Percentiles rank a stretch among this genome's conserved stretches.
These are phyloP conservation scores for Circinella minor DNA, from an alignment of 371 early-diverging fungal species.

Conservation along the genomic window DNA sequence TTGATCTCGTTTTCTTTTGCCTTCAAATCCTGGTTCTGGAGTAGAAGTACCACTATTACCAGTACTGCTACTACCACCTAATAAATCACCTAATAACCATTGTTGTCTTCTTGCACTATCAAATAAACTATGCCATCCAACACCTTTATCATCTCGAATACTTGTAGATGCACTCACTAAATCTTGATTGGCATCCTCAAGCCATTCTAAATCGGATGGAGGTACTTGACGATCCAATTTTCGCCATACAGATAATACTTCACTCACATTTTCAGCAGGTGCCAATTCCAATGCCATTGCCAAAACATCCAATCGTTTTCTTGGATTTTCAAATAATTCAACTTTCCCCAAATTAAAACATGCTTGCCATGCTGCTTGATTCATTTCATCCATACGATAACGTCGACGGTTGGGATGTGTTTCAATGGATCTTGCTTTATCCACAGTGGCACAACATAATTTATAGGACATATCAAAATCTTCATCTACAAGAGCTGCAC, in stretches of 20 bases:
- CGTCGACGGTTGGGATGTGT: constrained; percentile 19
- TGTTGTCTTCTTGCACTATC: constrained; percentile 16
- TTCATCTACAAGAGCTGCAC: constrained; percentile 62
- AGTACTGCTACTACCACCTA: neutral
- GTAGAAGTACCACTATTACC: too few species aligned
- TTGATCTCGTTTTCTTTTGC: constrained; percentile 25
- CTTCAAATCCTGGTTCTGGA: neutral
- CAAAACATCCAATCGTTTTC: constrained; percentile 55
- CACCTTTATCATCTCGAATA: neutral
- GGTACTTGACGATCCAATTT: constrained; percentile 49
- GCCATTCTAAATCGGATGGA: constrained; percentile 11
- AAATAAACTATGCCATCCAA: constrained; percentile 16
- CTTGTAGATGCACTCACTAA: neutral
- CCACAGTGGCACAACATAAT: constrained; percentile 55
- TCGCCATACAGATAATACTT: constrained; percentile 63
- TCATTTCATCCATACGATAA: constrained; percentile 39
- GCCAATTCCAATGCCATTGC: constrained; percentile 68
- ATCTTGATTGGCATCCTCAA: neutral
- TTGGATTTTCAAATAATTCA: constrained; percentile 45
- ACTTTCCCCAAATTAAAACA: constrained; percentile 59
- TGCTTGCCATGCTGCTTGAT: constrained; percentile 59
- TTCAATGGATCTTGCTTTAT: constrained; percentile 26
- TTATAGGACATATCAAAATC: constrained; percentile 55
- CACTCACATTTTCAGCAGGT: constrained; percentile 60
- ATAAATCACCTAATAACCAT: constrained; percentile 18